Evolutionary conservation across 768 basidiomycete genomes (phyloP).

Genomic region (Lentinula edodes): DNA sequence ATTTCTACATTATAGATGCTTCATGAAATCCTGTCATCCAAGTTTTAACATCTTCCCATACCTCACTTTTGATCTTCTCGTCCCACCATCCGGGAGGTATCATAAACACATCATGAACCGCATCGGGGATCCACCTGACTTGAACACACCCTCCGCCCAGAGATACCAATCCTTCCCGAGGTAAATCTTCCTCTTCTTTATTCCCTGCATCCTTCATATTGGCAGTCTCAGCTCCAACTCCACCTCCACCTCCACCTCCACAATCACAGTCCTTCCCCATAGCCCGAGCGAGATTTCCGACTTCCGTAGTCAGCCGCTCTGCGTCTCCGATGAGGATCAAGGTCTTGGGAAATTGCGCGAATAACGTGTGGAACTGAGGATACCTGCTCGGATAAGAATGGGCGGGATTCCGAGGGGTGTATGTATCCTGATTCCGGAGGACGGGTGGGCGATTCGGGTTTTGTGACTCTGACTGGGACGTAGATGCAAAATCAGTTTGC

Average conservation of each 20-base stretch:
- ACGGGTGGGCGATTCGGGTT: not conserved
- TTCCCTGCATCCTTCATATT: not conserved
- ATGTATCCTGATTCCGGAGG: slow-evolving; percentile 14
- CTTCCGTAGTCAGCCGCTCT: slow-evolving; percentile 45
- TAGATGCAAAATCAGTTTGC: not conserved
- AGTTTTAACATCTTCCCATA: slow-evolving; percentile 29
- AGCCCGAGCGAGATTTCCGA: slow-evolving; percentile 31
- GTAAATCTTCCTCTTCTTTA: slow-evolving; percentile 2
- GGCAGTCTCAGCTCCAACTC: too few species aligned
- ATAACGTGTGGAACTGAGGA: slow-evolving; percentile 33
- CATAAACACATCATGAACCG: slow-evolving; percentile 40
- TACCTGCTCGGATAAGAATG: slow-evolving; percentile 5
- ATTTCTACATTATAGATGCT: not conserved
- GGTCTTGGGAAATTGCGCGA: slow-evolving; percentile 39
- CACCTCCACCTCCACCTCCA: not conserved
- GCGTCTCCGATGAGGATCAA: slow-evolving; percentile 45
- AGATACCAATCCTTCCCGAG: slow-evolving; percentile 18
- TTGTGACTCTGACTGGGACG: not conserved
- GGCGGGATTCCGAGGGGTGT: slow-evolving; percentile 16
- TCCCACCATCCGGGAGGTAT: slow-evolving; percentile 41
- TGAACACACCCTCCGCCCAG: slow-evolving; percentile 11
- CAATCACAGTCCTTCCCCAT: slow-evolving; percentile 27
- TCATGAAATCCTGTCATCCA: slow-evolving; percentile 24
- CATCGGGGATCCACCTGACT: slow-evolving; percentile 30
- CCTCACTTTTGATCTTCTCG: slow-evolving; percentile 25